Percentiles rank a stretch among this genome's conserved stretches.
These are phyloP conservation scores for Penicillium polonicum DNA, from an alignment of 2,329 filamentous ascomycete species.

Conservation along the genomic window DNA sequence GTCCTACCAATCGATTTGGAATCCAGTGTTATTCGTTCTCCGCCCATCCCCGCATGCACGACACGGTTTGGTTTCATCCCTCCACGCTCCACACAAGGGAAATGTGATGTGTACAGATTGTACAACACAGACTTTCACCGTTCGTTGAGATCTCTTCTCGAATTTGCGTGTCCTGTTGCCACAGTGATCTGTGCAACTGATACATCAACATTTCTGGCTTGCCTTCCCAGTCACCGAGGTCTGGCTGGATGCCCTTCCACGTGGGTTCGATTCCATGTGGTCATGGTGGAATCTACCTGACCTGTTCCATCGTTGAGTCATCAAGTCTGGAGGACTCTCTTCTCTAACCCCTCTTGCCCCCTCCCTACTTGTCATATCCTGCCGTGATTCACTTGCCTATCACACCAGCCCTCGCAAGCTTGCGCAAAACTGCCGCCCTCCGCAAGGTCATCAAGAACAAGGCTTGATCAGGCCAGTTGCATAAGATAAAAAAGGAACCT, in stretches of 20 bases:
- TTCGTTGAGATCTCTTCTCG: not conserved
- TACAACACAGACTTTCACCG: constrained; percentile 2
- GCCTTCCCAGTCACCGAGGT: not conserved
- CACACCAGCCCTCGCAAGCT: not conserved
- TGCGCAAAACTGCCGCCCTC: not conserved
- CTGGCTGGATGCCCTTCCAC: not conserved
- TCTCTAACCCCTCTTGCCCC: not conserved
- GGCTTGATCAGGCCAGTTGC: constrained; percentile 5
- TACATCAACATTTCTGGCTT: not conserved
- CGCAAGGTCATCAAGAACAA: not conserved
- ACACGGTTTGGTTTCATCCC: not conserved
- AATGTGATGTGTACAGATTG: constrained; percentile 6
- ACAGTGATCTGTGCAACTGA: constrained; percentile 3
- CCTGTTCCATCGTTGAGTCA: not conserved
- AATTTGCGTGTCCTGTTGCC: not conserved
- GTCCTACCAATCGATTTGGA: not conserved
- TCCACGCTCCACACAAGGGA: not conserved
- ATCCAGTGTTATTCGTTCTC: not conserved
- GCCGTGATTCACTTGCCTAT: not conserved
- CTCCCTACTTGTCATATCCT: not conserved
- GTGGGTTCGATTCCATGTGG: constrained; percentile 7
- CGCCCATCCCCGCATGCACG: constrained; percentile 3
- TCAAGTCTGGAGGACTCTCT: not conserved
- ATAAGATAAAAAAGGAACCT: constrained; percentile 10
- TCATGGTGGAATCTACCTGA: not conserved